Base-by-base conservation (phyloP, 2,329 filamentous ascomycete species). In the Venturia oleaginea region DNA sequence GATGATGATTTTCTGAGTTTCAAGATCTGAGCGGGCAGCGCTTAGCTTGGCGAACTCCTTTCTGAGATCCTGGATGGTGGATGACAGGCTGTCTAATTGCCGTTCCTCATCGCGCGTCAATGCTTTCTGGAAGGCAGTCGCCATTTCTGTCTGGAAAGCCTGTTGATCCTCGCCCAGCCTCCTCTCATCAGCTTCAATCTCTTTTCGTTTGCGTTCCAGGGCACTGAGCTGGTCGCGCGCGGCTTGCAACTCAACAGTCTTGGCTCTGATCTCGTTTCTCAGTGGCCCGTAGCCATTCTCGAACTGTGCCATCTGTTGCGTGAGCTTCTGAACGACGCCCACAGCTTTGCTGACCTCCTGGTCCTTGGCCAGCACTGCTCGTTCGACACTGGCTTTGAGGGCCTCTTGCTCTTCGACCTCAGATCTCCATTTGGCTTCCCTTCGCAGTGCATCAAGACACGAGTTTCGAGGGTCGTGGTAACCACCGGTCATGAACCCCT, bases 401-500 rank as follows among this genome's bases (percentile, higher is more conserved):
- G 79, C 80, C 65, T 84, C 80, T 63, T 92, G 82, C 11, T 79
- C 77, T 59, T 96, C 91, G 68, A 85, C 89, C 71, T 91, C 86
- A 61, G 86, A 83, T 42, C 92, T 86, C 81, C 89, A 91, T 70
- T 86, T 87, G 64, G 86, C 85, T 38, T 93, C 85, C 5, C 85
- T 82, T 66, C 88, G 87, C 37, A 96, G 88, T 34, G 89, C 91
- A 70, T 93, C 88, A n/a, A 97, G 81, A 27, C 93, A 88, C 1
- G 93, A 97, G 69, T 87, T 88, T 40, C 89, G 85, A 13, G 89
- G 85, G 72, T 99, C 94, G 67, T 96, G 89, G 72, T 89, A 99
- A 70, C 94, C 94, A 80, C 94, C 94, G 60, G 92, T 97, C 79
- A 99, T 86, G 17, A 92, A 93, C 76, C 94, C 94, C 70, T 93